phyloP scores from a whole-genome alignment of 2,329 filamentous ascomycete genomes.

The Pyricularia grisea region DNA sequence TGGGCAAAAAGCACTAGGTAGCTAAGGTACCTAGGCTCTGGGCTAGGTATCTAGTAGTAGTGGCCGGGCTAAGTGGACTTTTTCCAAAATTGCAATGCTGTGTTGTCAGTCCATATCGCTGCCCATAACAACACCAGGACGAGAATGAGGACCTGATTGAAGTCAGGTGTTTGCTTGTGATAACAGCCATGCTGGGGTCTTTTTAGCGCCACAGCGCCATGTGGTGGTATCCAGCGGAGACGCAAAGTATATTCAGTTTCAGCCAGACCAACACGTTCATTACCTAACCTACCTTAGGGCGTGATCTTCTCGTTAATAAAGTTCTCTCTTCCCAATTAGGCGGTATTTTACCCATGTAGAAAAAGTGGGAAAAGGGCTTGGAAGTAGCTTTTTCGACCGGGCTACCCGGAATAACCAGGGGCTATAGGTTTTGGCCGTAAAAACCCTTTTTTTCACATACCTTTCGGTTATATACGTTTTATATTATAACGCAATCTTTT shows the following conservation, averaged over 20 bases:
- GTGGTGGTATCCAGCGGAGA: neutral
- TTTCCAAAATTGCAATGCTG: neutral
- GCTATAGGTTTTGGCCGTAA: no score
- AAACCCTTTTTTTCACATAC: no score
- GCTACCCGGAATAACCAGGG: no score
- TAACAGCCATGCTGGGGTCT: neutral
- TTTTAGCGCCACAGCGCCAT: neutral
- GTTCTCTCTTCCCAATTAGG: no score
- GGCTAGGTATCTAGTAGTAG: neutral
- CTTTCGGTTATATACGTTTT: no score
- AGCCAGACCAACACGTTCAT: neutral
- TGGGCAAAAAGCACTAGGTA: neutral
- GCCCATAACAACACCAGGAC: neutral
- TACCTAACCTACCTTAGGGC: neutral
- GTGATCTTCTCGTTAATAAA: no score
- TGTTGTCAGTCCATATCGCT: neutral
- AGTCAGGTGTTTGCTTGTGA: neutral
- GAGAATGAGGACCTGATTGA: no score
- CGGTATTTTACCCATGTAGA: no score
- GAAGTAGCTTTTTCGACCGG: no score
- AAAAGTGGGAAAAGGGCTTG: no score
- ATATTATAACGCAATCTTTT: no score
- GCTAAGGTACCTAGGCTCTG: neutral
- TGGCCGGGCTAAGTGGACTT: neutral
- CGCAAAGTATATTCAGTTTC: neutral